Percentiles rank a stretch among this genome's conserved stretches.
Conservation (phyloP, 306 rosid genomes). For the Trifolium subterraneum region DNA sequence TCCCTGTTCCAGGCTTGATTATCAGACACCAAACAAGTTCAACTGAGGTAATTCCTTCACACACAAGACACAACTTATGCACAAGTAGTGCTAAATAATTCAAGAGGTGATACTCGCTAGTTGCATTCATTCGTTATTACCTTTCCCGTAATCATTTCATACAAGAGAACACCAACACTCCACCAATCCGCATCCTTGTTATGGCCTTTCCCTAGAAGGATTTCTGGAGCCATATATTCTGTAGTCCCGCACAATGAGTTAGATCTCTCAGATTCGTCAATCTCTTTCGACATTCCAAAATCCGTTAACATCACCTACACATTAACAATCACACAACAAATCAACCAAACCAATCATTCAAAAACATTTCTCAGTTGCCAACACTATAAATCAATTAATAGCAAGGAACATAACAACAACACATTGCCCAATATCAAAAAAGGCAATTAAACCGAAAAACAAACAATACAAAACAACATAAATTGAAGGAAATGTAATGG, state of each 20-base stretch:
- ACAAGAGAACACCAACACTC: slow-evolving; percentile 90
- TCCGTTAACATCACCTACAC: slow-evolving; percentile 90
- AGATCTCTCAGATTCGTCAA: slow-evolving; percentile 80
- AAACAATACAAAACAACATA: neutral
- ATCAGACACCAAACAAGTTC: neutral
- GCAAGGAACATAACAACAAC: neutral
- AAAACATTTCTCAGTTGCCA: neutral
- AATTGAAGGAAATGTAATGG: slow-evolving; percentile 34
- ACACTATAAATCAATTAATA: slow-evolving; percentile 7
- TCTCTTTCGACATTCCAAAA: slow-evolving; percentile 94
- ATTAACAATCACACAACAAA: neutral
- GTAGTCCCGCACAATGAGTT: slow-evolving; percentile 96
- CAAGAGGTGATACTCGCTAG: neutral
- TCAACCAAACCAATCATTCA: too few species aligned
- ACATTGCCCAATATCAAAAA: neutral
- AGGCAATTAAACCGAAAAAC: too few species aligned
- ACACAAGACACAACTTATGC: neutral
- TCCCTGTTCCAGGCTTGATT: slow-evolving; percentile 3
- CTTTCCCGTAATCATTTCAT: slow-evolving; percentile 94
- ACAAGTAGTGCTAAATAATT: neutral
- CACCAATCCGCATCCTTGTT: slow-evolving; percentile 99
- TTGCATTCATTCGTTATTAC: slow-evolving; percentile 57
- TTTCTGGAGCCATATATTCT: slow-evolving; percentile 98
- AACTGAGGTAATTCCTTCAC: slow-evolving; percentile 4
- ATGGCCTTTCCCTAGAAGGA: slow-evolving; percentile 82